These are phyloP conservation scores for Cytospora leucostoma DNA, from an alignment of 2,329 filamentous ascomycete genomes.

Conservation along the genomic window DNA sequence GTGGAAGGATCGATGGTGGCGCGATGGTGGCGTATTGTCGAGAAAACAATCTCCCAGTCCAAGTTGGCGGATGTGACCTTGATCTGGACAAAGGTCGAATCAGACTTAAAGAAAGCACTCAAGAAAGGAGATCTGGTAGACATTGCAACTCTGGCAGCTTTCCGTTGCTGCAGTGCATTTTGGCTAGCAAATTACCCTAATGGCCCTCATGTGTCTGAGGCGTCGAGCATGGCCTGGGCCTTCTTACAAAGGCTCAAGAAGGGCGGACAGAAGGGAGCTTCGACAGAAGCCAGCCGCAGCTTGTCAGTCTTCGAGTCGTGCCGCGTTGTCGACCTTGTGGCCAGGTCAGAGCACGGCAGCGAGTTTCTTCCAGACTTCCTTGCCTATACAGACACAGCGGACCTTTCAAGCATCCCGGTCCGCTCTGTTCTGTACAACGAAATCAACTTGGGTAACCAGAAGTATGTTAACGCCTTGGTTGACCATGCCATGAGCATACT, in stretches of 20 bases:
- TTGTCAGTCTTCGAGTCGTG: conserved; percentile 18
- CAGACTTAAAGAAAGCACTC: conserved; percentile 31
- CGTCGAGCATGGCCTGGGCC: conserved; percentile 31
- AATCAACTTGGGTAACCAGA: conserved; percentile 23
- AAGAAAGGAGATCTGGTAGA: conserved; percentile 29
- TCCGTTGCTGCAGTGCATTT: conserved; percentile 35
- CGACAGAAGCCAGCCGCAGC: conserved; percentile 1
- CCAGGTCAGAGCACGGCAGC: conserved; percentile 14
- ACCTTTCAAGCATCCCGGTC: background rate
- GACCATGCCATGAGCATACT: conserved; percentile 20
- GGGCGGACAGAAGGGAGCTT: conserved; percentile 16
- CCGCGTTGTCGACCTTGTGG: conserved; percentile 10
- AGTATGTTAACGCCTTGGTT: conserved; percentile 21
- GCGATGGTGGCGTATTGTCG: conserved; percentile 32
- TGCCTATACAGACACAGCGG: conserved; percentile 3
- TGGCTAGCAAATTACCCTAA: conserved; percentile 36
- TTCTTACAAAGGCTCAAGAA: conserved; percentile 35
- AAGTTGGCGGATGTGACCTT: conserved; percentile 31
- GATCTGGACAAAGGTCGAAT: conserved; percentile 34
- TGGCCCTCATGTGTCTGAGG: conserved; percentile 32
- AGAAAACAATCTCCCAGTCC: conserved; percentile 34
- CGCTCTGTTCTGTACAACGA: conserved; percentile 19
- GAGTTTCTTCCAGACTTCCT: conserved; percentile 19
- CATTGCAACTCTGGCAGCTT: conserved; percentile 35
- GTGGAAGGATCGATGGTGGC: conserved; percentile 14